Base-by-base conservation (phyloP, 2,329 filamentous ascomycete genomes). In the Hymenoscyphus albidus region DNA sequence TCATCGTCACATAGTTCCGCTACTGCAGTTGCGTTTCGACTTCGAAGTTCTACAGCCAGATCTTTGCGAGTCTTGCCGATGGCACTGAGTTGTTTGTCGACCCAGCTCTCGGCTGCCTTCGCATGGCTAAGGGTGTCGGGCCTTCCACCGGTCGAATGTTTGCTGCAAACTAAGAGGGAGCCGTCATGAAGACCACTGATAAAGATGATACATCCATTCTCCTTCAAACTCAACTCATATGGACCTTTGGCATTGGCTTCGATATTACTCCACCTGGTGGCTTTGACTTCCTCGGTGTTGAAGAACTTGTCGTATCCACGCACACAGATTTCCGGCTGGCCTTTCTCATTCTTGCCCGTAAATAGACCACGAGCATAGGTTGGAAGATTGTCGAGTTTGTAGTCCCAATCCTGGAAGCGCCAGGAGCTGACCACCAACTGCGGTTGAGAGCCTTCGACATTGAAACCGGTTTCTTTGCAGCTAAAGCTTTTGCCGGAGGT, bases 141-240 rank as follows among this genome's bases (percentile, higher is more conserved):
- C n/a, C 94, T 85, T 31, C 86, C 81, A 6, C 95, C 95, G 0
- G 93, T 98, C 0, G 95, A 98, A 77, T 99, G 95, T 76, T 99
- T 99, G 82, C 94, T 98, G 84, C 94, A 98, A n/a, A 99, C 93
- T 7, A 99, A 81, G 10, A 99, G 81, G 1, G 91, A 92, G 42
- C 87, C 93, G 72, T 97, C 93, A 73, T 96, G 91, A 27, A 99
- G 82, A 14, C 93, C 95, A 16, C 93, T 89, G 56, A 99, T 88
- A 80, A 99, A 99, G 71, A 99, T 97, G 77, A 99, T 99, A 77
- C 95, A 99, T n/a, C 95, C 95, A 73, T 99, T 99, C 78, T 99
- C 95, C 79, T 99, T 99, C 61, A 98, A 86, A 64, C 93, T 98
- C 63, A 99, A 80, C 78, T 99, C 95, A 72, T 98, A 99, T 0